phyloP scores from a whole-genome alignment of 306 rosid species.

The Sphenostylis stenocarpa region DNA sequence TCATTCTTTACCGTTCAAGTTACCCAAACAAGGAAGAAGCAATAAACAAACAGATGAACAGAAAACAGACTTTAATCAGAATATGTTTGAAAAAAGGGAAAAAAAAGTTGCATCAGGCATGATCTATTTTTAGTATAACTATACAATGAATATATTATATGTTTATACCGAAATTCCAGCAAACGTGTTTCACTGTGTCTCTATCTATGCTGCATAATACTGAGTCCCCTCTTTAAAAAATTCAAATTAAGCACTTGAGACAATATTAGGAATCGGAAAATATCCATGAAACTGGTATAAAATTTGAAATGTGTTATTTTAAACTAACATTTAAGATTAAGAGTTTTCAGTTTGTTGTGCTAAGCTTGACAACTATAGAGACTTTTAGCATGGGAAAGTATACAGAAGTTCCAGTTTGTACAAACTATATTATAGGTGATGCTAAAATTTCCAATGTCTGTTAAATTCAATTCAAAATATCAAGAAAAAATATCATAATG shows the following conservation, averaged over 20 bases:
- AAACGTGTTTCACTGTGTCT: slow-evolving; percentile 22
- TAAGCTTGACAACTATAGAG: not conserved
- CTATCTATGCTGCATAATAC: slow-evolving; percentile 4
- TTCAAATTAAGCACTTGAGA: slow-evolving; percentile 6
- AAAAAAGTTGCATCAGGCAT: slow-evolving; percentile 4
- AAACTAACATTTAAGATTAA: not conserved
- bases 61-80: not conserved
- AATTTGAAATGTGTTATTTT: not conserved
- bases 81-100: not conserved
- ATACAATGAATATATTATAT: not conserved
- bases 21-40: slow-evolving; percentile 6
- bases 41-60: not conserved
- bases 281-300: not conserved
- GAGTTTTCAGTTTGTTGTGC: not conserved
- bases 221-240: not conserved
- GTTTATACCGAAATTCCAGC: slow-evolving; percentile 14
- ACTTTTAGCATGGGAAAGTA: not conserved
- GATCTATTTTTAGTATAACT: not conserved
- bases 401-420: not conserved
- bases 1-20: not conserved
- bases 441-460: not conserved
- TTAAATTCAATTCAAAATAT: slow-evolving; percentile 14
- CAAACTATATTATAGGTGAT: not conserved
- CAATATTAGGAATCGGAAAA: not conserved
- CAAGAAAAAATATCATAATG: slow-evolving; percentile 9